Evolutionary conservation across 1,284 basidiomycete genomes (phyloP).

Genomic region (Ceratobasidium sp.): DNA sequence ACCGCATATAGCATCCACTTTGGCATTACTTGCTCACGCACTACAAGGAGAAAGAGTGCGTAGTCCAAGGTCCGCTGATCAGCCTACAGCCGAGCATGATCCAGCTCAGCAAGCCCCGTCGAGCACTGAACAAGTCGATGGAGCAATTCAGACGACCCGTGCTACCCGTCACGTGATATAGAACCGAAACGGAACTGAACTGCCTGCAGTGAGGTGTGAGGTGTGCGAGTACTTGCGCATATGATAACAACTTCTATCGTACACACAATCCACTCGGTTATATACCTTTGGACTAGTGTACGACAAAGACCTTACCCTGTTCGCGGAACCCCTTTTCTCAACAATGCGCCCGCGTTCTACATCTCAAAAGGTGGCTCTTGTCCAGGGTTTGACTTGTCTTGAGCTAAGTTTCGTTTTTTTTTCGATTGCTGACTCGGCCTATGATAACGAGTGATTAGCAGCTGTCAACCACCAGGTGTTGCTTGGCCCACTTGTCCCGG

Average conservation of each 20-base stretch:
- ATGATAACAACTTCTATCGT: conserved; percentile 94
- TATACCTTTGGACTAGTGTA: conserved; percentile 95
- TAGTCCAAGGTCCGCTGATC: conserved; percentile 96
- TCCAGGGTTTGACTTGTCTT: too few relatives aligned
- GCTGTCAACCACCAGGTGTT: too few relatives aligned
- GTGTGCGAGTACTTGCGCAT: conserved; percentile 87
- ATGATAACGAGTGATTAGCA: too few relatives aligned
- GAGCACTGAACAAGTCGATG: conserved; percentile 85
- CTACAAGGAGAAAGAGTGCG: conserved; percentile 95
- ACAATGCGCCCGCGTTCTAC: too few relatives aligned
- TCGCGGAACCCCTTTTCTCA: too few relatives aligned
- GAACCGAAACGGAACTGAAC: background rate
- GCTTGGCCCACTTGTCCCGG: too few relatives aligned
- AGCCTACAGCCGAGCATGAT: conserved; percentile 99
- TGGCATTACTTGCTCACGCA: conserved; percentile 99
- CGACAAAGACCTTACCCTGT: too few relatives aligned
- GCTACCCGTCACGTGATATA: conserved; percentile 48
- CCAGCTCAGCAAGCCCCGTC: conserved; percentile 95
- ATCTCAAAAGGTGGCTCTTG: too few relatives aligned
- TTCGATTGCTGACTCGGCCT: too few relatives aligned
- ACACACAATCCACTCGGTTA: conserved; percentile 95
- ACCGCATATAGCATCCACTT: conserved; percentile 81
- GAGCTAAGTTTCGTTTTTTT: too few relatives aligned
- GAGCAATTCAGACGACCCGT: conserved; percentile 85
- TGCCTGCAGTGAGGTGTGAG: conserved; percentile 60